A percentile compares a stretch with the other conserved stretches of the same genome.
These are phyloP conservation scores for Tulasnella sp. DNA, from an alignment of 768 basidiomycete genomes.

Conservation along the genomic window DNA sequence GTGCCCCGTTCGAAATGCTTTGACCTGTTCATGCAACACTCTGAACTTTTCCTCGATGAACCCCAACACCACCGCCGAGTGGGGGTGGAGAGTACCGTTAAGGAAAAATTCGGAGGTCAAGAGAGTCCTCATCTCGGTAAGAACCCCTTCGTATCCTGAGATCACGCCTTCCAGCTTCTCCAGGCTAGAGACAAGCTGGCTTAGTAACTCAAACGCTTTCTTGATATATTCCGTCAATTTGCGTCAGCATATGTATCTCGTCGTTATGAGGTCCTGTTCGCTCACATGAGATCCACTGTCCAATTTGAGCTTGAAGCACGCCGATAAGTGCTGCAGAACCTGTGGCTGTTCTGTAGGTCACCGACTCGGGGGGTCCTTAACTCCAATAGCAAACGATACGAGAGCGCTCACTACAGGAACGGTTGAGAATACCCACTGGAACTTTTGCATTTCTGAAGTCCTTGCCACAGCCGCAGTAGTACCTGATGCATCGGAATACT, in stretches of 20 bases:
- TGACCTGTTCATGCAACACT: background rate
- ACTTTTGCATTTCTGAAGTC: background rate
- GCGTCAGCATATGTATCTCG: background rate
- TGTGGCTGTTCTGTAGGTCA: background rate
- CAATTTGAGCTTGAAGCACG: background rate
- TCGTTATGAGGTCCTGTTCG: background rate
- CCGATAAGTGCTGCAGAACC: background rate
- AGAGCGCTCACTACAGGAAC: background rate
- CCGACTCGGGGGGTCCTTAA: no score
- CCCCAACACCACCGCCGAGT: background rate
- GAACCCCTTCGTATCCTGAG: background rate
- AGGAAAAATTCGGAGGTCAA: background rate
- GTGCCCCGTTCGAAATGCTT: no score
- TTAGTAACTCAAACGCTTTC: background rate
- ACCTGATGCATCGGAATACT: background rate
- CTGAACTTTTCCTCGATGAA: background rate
- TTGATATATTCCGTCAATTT: background rate
- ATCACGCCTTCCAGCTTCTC: background rate
- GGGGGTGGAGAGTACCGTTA: background rate
- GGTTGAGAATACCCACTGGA: background rate
- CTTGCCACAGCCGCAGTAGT: background rate
- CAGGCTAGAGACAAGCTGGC: background rate
- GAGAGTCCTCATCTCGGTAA: background rate
- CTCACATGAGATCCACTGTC: background rate
- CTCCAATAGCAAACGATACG: background rate